Percentiles rank a stretch among this genome's conserved stretches.
These are phyloP conservation scores for Cryptosporidium ubiquitum DNA, from an alignment of 169 alveolate genomes.

Conservation along the genomic window DNA sequence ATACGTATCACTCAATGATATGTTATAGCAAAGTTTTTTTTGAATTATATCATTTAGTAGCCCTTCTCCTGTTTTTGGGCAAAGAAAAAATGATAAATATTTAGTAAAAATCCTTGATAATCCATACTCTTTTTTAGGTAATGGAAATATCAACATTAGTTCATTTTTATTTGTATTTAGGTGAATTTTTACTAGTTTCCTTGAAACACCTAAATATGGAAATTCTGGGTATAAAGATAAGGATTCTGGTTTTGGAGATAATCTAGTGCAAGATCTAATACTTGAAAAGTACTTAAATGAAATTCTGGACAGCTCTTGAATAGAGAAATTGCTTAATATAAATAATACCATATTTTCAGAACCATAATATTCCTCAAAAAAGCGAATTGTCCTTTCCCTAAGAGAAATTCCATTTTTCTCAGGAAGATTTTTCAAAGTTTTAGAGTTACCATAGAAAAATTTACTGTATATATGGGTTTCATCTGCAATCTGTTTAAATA, in stretches of 20 bases:
- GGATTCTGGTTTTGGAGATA: neutral
- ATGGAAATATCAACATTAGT: conserved; percentile 24
- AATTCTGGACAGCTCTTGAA: neutral
- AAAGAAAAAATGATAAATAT: conserved; percentile 3
- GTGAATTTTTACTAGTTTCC: conserved; percentile 6
- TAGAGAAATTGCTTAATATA: conserved; percentile 5
- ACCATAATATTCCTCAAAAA: conserved; percentile 31
- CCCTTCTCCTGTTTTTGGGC: conserved; percentile 1
- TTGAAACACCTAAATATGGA: conserved; percentile 21
- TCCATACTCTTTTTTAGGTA: conserved; percentile 21
- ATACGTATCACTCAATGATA: conserved; percentile 1
- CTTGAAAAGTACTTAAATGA: conserved; percentile 6
- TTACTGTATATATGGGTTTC: conserved; percentile 43
- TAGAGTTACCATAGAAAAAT: conserved; percentile 21
- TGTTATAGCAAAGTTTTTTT: neutral
- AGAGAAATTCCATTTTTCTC: conserved; percentile 26
- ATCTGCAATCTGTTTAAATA: conserved; percentile 26
- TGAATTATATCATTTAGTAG: neutral
- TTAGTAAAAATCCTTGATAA: conserved; percentile 1
- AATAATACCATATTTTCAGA: conserved; percentile 37
- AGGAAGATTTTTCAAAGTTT: conserved; percentile 3
- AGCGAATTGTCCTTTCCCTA: conserved; percentile 23
- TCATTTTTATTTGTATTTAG: neutral
- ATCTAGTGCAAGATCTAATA: neutral
- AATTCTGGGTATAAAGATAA: conserved; percentile 12